Evolutionary conservation across 2,329 filamentous ascomycete species (phyloP), one percentile per base, ranked within the genome.

Genomic region (Colletotrichum gloeosporioides): DNA sequence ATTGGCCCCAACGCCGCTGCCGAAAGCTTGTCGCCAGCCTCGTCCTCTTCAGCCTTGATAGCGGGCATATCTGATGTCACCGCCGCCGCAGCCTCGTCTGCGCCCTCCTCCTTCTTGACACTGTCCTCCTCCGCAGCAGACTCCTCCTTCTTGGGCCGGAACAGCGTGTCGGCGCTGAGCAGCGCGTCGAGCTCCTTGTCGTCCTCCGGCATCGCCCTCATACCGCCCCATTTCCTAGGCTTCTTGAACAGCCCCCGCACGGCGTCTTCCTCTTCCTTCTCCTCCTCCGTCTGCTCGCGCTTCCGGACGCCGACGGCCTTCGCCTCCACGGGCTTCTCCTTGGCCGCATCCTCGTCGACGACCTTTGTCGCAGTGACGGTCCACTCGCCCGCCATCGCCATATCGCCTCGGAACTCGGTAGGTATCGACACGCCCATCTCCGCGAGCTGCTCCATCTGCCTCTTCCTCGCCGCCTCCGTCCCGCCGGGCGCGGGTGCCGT

Each of bases 341-440:
- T 85, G 31, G 86, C 86, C 27, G 80, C 79, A 36, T 79, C 83
- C 16, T 88, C 87, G 16, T 89, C 85, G 27, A 93, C 85, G 6
- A 92, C 88, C 61, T 92, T 89, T 55, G 95, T 91, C 8, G 90
- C 92, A 75, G 91, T 93, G 13, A 93, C 91, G 1, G 95, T 92
- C 96, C 96, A 99, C 69, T 98, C 95, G 36, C 97, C 95, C 6
- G 94, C 93, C 87, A 98, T 92, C 7, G 96, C 96, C 91, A 98
- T 92, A 76, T 97, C 95, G 3, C 90, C 89, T 75, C 95, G 89
- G 73, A 95, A 92, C 78, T 94, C 93, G 61, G 95, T 93, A 1
- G 97, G 97, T 70, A 99, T 91, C 63, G 92, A 92, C 65, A 99
- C 92, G 1, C 97, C 97, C 89, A 99, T 90, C 44, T 94, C 95